Evolutionary conservation across 1,284 basidiomycete species (phyloP).

Genomic region (Naganishia albida): DNA sequence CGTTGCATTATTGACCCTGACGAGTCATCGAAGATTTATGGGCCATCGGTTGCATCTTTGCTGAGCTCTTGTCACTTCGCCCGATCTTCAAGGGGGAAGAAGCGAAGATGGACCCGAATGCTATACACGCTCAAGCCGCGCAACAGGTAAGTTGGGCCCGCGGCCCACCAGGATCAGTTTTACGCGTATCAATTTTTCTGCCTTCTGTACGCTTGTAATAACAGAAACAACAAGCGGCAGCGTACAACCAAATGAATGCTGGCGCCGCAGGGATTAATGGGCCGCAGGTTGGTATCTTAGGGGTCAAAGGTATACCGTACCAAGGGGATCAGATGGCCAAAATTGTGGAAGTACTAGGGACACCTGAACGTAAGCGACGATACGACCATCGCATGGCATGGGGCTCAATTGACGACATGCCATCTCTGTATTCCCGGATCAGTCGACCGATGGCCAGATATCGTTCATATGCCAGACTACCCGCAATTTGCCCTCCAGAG

Average conservation of each 20-base stretch:
- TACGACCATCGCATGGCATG: background rate
- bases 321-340: conserved; percentile 91
- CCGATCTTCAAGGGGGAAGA: conserved; percentile 99
- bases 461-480: conserved; percentile 87
- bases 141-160: conserved; percentile 22
- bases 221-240: conserved; percentile 40
- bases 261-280: conserved; percentile 18
- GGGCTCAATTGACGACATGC: conserved; percentile 1
- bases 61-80: conserved; percentile 85
- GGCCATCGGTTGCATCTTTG: conserved; percentile 96
- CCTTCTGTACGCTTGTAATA: background rate
- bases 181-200: background rate
- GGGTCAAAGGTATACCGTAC: conserved; percentile 89
- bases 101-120: conserved; percentile 74
- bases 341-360: conserved; percentile 93
- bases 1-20: background rate
- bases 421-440: conserved; percentile 32
- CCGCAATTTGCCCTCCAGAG: conserved; percentile 78
- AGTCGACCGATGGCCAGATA: conserved; percentile 83
- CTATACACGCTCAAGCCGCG: conserved; percentile 20
- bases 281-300: conserved; percentile 40
- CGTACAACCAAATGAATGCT: conserved; percentile 11
- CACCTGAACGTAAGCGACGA: conserved; percentile 68
- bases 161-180: background rate
- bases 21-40: conserved; percentile 67